phyloP scores from a whole-genome alignment of 768 basidiomycete genomes.

The Tephrocybe sp. region DNA sequence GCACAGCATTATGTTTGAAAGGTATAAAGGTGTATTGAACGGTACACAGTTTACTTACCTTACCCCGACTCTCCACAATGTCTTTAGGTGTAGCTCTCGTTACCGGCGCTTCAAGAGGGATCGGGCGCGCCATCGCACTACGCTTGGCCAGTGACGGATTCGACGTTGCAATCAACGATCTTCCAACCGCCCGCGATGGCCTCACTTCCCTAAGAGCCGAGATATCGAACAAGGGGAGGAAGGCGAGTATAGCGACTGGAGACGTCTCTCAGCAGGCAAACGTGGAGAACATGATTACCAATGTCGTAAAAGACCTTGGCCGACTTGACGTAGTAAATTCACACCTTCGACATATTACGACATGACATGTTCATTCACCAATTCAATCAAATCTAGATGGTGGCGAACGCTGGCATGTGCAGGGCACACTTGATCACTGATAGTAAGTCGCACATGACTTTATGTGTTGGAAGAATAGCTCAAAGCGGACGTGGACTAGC shows the following conservation, averaged over 20 bases:
- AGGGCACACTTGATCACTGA: slow-evolving; percentile 19
- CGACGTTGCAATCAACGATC: slow-evolving; percentile 39
- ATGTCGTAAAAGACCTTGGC: slow-evolving; percentile 18
- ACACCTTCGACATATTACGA: too few relatives aligned
- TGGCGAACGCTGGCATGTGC: slow-evolving; percentile 35
- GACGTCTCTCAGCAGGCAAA: slow-evolving; percentile 34
- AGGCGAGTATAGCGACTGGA: slow-evolving; percentile 15
- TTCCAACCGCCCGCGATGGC: slow-evolving; percentile 16
- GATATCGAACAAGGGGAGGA: slow-evolving; percentile 16
- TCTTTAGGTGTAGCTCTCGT: slow-evolving; percentile 19
- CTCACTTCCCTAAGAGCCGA: slow-evolving; percentile 11
- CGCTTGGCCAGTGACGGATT: slow-evolving; percentile 42
- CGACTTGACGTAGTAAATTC: slow-evolving; percentile 29
- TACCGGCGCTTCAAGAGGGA: slow-evolving; percentile 33
- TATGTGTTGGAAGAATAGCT: not conserved
- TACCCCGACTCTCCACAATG: slow-evolving; percentile 31
- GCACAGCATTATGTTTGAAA: too few relatives aligned
- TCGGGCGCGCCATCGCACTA: slow-evolving; percentile 41
- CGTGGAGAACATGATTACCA: slow-evolving; percentile 33
- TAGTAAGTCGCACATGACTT: slow-evolving; percentile 14
- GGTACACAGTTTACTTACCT: too few relatives aligned
- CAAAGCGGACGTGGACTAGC: slow-evolving; percentile 8
- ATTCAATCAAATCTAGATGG: slow-evolving; percentile 24
- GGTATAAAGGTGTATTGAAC: too few relatives aligned
- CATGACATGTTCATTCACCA: not conserved